A percentile compares a stretch with the other conserved stretches of the same genome.
These are phyloP conservation scores for Tricholoma flavovirens DNA, from an alignment of 768 basidiomycete species.

Conservation along the genomic window DNA sequence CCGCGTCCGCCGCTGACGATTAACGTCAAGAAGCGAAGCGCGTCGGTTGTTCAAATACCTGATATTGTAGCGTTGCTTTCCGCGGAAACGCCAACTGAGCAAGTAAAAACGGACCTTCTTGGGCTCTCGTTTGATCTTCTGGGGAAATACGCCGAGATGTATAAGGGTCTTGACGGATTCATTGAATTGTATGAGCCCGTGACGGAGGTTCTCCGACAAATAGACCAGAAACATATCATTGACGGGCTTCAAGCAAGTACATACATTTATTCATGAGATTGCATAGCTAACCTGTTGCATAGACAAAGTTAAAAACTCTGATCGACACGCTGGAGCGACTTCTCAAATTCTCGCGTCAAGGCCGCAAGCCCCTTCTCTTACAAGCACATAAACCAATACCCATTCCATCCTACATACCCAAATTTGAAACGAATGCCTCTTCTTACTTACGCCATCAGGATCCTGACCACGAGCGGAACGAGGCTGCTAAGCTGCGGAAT, in stretches of 20 bases:
- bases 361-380: conserved; percentile 72
- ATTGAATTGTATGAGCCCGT: conserved; percentile 80
- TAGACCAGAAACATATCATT: conserved; percentile 43
- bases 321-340: conserved; percentile 51
- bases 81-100: conserved; percentile 37
- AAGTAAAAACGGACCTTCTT: conserved; percentile 71
- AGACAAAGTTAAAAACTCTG: conserved; percentile 45
- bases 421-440: conserved; percentile 77
- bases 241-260: conserved; percentile 49
- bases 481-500: conserved; percentile 75
- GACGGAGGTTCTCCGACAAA: conserved; percentile 44
- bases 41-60: conserved; percentile 36
- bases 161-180: conserved; percentile 76
- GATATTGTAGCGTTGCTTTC: conserved; percentile 41
- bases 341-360: conserved; percentile 66
- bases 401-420: conserved; percentile 89
- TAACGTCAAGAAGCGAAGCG: conserved; percentile 36
- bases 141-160: conserved; percentile 64
- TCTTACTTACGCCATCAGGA: conserved; percentile 77
- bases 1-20: conserved; percentile 33
- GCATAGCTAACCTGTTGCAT: conserved; percentile 10
- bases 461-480: conserved; percentile 89
- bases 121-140: conserved; percentile 58
- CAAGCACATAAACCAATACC: conserved; percentile 97
- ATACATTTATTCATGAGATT: conserved; percentile 3